These are phyloP conservation scores for Naganishia randhawae DNA, from an alignment of 768 basidiomycete genomes.

Conservation along the genomic window DNA sequence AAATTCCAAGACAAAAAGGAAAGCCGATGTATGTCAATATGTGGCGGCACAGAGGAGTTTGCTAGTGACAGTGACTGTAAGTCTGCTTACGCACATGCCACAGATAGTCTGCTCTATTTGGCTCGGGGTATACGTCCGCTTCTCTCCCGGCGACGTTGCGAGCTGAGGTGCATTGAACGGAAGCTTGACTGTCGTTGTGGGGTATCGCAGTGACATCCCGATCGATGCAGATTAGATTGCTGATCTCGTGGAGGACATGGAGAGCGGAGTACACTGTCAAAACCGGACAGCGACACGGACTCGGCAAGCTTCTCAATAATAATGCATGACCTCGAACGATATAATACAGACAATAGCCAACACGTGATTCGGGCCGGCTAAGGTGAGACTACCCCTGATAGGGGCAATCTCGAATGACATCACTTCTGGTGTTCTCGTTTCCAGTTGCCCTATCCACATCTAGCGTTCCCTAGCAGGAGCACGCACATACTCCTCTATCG, in stretches of 20 bases:
- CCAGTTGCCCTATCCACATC: too few species aligned
- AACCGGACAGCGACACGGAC: too few species aligned
- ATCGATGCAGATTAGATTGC: background rate
- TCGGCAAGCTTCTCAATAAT: too few species aligned
- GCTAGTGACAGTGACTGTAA: background rate
- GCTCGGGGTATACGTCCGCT: slow-evolving; percentile 16
- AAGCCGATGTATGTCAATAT: background rate
- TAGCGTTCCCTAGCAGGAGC: too few species aligned
- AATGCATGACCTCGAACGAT: too few species aligned
- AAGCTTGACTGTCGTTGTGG: slow-evolving; percentile 10
- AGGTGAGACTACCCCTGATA: too few species aligned
- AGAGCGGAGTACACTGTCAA: background rate
- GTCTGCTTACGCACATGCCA: slow-evolving; percentile 28
- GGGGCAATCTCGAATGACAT: background rate
- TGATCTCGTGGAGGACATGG: background rate
- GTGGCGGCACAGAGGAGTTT: background rate
- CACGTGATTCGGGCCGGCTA: too few species aligned
- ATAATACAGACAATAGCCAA: too few species aligned
- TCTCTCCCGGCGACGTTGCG: background rate
- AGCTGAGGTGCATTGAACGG: slow-evolving; percentile 23
- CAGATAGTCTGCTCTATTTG: slow-evolving; percentile 21
- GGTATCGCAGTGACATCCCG: background rate
- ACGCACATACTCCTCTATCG: background rate
- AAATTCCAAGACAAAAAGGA: too few species aligned
- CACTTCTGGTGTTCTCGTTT: background rate